Evolutionary conservation across 768 basidiomycete genomes (phyloP).

Genomic region (Mycena vitilis): DNA sequence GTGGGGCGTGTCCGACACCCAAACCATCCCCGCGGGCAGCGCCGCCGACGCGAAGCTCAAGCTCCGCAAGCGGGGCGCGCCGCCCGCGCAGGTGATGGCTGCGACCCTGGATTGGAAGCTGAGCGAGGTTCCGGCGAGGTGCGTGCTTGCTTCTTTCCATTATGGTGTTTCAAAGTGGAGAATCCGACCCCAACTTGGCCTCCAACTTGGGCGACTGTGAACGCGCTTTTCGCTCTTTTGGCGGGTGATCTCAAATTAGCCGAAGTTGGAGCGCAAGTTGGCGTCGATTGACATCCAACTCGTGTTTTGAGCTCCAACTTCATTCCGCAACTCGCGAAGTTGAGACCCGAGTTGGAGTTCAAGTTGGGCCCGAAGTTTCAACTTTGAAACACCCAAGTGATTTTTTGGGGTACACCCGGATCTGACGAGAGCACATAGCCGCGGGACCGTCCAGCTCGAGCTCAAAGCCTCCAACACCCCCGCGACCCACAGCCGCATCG

Average conservation of each 20-base stretch:
- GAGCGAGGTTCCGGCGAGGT: constrained; percentile 5
- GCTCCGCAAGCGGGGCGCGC: constrained; percentile 19
- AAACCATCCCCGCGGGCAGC: constrained; percentile 3
- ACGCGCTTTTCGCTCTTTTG: too few species aligned
- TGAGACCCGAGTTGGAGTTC: too few species aligned
- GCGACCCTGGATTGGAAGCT: constrained; percentile 19
- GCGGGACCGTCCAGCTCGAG: constrained; percentile 18
- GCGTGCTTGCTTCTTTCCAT: background rate
- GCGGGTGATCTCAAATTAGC: too few species aligned
- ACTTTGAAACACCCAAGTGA: too few species aligned
- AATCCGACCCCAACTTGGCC: too few species aligned
- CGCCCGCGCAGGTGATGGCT: constrained; percentile 15
- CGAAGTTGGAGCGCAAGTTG: too few species aligned
- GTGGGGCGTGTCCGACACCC: constrained; percentile 5
- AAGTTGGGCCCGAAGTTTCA: too few species aligned
- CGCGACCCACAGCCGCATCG: constrained; percentile 12
- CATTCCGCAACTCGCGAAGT: background rate
- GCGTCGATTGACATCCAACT: too few species aligned
- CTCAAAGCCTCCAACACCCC: constrained; percentile 17
- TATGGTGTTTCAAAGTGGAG: too few species aligned
- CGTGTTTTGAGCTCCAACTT: background rate
- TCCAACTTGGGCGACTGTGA: too few species aligned
- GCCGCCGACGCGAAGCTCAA: constrained; percentile 11
- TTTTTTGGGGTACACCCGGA: background rate
- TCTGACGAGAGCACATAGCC: constrained; percentile 13